Percentiles rank a stretch among this genome's conserved stretches.
Conservation (phyloP, 768 basidiomycete species). For the Termitomyces sp. region DNA sequence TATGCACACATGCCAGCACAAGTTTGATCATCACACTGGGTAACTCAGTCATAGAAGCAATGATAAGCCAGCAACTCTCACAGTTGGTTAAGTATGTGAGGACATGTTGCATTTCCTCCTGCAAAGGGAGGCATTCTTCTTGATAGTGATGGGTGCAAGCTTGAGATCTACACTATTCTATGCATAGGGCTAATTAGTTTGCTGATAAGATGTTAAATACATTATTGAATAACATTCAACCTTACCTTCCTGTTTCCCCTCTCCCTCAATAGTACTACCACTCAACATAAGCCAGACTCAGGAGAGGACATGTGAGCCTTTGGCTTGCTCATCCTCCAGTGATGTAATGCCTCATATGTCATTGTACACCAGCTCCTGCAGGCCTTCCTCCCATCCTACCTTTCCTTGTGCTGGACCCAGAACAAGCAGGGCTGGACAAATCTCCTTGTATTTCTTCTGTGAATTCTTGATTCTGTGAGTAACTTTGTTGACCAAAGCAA, state of each 20-base stretch:
- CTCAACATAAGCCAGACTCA: conserved; percentile 1
- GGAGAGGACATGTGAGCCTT: neutral
- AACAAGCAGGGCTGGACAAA: neutral
- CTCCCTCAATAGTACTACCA: neutral
- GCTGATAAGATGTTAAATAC: neutral
- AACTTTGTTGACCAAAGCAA: conserved; percentile 8
- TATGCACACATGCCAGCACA: neutral
- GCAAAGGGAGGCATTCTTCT: neutral
- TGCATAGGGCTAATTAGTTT: neutral
- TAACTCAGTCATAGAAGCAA: neutral
- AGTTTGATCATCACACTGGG: neutral
- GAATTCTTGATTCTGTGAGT: neutral
- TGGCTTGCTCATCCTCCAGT: neutral
- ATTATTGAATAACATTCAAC: neutral
- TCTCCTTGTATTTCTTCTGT: neutral
- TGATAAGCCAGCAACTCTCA: neutral
- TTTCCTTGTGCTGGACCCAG: neutral
- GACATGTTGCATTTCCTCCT: neutral
- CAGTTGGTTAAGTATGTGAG: neutral
- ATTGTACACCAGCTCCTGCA: neutral
- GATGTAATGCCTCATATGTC: neutral
- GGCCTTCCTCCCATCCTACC: neutral
- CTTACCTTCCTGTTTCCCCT: conserved; percentile 4
- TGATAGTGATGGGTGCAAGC: neutral
- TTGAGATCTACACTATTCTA: neutral